Evolutionary conservation across 2,329 filamentous ascomycete species (phyloP), one percentile per base, ranked within the genome.

Genomic region (Xylariaceae sp.): DNA sequence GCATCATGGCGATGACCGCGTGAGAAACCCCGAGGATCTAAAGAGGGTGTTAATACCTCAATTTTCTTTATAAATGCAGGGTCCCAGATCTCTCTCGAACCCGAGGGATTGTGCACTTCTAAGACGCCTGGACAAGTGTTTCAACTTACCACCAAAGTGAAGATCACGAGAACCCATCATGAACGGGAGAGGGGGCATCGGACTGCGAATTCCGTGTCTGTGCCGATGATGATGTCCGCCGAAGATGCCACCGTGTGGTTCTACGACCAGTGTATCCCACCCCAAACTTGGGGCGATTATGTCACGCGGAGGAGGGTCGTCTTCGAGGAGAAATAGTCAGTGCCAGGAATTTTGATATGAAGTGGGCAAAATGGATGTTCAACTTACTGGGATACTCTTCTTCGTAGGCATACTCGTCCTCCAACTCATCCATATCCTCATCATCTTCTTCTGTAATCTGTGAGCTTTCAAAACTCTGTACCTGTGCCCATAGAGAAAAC

Each of bases 381-480:
- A 42, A 71, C 74, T 65, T 68, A 79, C 76, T 68, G 43, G 74
- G 70, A 61, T 76, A 79, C 24, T 74, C 73, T 18, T 78, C 76
- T 45, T 81, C 78, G 46, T 79, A 82, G 44, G 77, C 68, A 54
- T 80, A 81, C 41, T 81, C 76, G 38, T 88, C 85, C 34, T 83
- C 82, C 51, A 85, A 76, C 22, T 81, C 79, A 17, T 83, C 84
- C 22, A 26, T 26, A 15, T 86, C 83, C 35, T 89, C 87, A 4
- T 79, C 76, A 4, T 77, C 75, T 31, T 72, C 70, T 38, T 72
- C 63, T 65, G 34, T 16, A 32, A n/a, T 38, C 55, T 38, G 60
- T 61, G 48, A 58, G 50, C 37, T 37, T 30, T 22, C 16, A n/a
- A 2, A 26, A 26, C 22, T 26, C 22, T 26, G 22, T 26, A 6